Percentiles rank a stretch among this genome's conserved stretches.
Conservation (phyloP, 164 flowering plant species). For the Umbellularia californica region DNA sequence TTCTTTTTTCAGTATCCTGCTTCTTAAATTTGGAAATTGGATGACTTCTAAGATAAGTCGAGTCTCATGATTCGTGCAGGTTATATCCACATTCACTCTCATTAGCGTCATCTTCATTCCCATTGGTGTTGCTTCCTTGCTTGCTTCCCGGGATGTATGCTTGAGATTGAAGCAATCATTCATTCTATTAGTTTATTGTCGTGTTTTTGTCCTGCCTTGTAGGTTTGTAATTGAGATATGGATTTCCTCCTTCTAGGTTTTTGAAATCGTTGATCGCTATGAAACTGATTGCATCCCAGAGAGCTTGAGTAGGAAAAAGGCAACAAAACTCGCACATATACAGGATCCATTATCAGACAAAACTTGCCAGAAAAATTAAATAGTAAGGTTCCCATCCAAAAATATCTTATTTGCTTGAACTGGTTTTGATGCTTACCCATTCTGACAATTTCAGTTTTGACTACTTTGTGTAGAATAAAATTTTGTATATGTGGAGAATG, state of each 20-base stretch:
- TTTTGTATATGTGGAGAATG: not conserved
- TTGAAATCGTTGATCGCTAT: conserved; percentile 76
- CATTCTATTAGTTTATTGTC: not conserved
- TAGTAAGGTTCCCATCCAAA: conserved; percentile 37
- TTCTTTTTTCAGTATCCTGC: not conserved
- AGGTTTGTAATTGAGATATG: conserved; percentile 5
- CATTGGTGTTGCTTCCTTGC: conserved; percentile 74
- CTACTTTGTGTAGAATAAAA: not conserved
- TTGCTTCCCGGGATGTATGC: conserved; percentile 84
- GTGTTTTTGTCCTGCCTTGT: too few relatives aligned
- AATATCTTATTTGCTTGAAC: not conserved
- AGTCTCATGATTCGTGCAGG: conserved; percentile 39
- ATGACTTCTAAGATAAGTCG: not conserved
- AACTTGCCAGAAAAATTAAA: conserved; percentile 47
- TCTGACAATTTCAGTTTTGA: not conserved
- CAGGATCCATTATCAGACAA: conserved; percentile 37
- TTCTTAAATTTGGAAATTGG: not conserved
- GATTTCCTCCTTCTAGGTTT: conserved; percentile 45
- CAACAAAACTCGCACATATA: conserved; percentile 47
- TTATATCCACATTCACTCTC: conserved; percentile 70
- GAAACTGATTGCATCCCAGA: conserved; percentile 68
- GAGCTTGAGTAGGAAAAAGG: conserved; percentile 26
- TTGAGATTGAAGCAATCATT: not conserved
- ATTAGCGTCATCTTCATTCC: conserved; percentile 76
- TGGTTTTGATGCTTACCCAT: not conserved